Conservation (phyloP, 495 filamentous ascomycete species). For the Sporormia fimetaria region DNA sequence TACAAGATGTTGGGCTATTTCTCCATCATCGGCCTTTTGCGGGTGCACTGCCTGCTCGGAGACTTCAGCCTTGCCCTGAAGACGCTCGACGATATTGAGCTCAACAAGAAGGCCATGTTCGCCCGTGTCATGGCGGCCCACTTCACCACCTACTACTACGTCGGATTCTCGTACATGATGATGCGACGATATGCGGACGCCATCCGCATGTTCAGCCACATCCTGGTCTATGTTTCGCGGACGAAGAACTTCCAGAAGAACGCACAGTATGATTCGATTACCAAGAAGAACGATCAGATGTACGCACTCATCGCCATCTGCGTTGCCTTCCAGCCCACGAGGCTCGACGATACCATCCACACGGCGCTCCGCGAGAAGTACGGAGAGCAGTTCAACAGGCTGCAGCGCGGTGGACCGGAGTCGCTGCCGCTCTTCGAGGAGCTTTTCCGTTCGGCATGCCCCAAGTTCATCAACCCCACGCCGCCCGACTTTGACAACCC, state of each 20-base stretch:
- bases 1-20: conserved; percentile 99
- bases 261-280: conserved; percentile 91
- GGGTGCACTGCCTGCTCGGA: conserved; percentile 90
- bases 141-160: conserved; percentile 99
- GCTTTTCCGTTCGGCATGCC: conserved; percentile 88
- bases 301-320: conserved; percentile 97
- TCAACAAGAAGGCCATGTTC: conserved; percentile 99
- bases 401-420: conserved; percentile 92
- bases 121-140: conserved; percentile 98
- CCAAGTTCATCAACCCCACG: conserved; percentile 97
- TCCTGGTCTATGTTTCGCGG: conserved; percentile 94
- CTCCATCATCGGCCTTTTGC: conserved; percentile 92
- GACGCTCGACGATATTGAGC: conserved; percentile 97
- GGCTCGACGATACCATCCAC: conserved; percentile 98
- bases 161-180: conserved; percentile 99
- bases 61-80: conserved; percentile 97
- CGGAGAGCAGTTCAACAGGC: conserved; percentile 86
- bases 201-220: conserved; percentile 99
- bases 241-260: conserved; percentile 99
- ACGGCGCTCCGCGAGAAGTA: conserved; percentile 96
- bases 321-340: conserved; percentile 90
- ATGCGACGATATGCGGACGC: conserved; percentile 98
- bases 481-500: conserved; percentile 96
- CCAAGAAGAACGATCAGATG: conserved; percentile 99
- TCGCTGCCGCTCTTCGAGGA: conserved; percentile 93